Conservation (phyloP, 208 protist genomes). For the Leishmania tropica region DNA sequence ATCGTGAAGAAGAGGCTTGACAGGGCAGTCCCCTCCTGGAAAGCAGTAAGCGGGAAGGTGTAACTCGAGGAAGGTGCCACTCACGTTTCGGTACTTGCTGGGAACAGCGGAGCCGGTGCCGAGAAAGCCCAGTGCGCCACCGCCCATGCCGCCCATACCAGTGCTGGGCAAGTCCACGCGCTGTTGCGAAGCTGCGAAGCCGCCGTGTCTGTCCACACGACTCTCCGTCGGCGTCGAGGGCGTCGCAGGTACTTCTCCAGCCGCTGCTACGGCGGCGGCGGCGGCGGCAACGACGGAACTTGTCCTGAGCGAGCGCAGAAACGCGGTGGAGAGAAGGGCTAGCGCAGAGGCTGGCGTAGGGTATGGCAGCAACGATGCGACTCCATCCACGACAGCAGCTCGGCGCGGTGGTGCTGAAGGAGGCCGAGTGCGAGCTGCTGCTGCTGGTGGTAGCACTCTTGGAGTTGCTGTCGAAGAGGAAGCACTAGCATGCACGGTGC, state of each 20-base stretch:
- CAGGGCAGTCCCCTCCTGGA: no score
- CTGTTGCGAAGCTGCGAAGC: not conserved
- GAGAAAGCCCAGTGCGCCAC: conserved; percentile 78
- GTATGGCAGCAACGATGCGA: conserved; percentile 45
- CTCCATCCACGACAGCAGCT: conserved; percentile 14
- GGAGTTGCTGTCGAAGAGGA: not conserved
- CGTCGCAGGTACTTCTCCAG: not conserved
- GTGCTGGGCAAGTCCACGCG: not conserved
- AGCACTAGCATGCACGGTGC: not conserved
- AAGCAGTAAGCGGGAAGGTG: conserved; percentile 44
- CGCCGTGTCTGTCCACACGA: no score
- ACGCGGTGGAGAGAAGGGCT: conserved; percentile 37
- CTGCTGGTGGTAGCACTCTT: not conserved
- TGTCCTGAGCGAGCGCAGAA: conserved; percentile 8
- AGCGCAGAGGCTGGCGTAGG: conserved; percentile 39
- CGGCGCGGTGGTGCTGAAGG: not conserved
- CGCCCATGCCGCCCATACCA: not conserved
- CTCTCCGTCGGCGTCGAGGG: not conserved
- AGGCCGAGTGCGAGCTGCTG: not conserved
- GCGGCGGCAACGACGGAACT: not conserved
- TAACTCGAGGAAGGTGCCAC: conserved; percentile 72
- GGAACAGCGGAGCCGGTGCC: conserved; percentile 89
- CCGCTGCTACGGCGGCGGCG: not conserved
- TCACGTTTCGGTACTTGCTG: conserved; percentile 92
- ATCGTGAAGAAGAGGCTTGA: not conserved